A percentile compares a stretch with the other conserved stretches of the same genome.
phyloP scores from a whole-genome alignment of 2,329 filamentous ascomycete genomes.

The Amylocarpus encephaloides region DNA sequence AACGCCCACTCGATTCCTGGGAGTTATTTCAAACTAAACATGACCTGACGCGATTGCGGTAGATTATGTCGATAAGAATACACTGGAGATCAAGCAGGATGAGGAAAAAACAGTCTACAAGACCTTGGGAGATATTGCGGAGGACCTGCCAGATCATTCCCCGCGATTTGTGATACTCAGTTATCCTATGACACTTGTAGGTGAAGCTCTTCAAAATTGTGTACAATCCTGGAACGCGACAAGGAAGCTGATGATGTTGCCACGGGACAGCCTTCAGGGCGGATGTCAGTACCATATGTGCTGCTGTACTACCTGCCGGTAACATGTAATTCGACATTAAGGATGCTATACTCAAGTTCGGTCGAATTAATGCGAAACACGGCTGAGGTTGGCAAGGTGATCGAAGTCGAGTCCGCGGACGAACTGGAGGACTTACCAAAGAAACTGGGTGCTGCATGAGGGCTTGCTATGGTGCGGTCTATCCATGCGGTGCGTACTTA shows the following conservation, averaged over 20 bases:
- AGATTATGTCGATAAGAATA: constrained; percentile 89
- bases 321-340: constrained; percentile 78
- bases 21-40: not conserved
- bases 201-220: constrained; percentile 20
- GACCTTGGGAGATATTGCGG: constrained; percentile 71
- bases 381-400: constrained; percentile 78
- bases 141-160: constrained; percentile 87
- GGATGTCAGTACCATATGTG: constrained; percentile 85
- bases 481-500: no score
- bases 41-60: constrained; percentile 22
- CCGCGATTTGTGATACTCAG: constrained; percentile 86
- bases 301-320: constrained; percentile 91
- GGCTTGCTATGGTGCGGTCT: not conserved
- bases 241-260: no score
- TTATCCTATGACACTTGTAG: constrained; percentile 80
- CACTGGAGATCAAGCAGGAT: constrained; percentile 80
- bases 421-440: constrained; percentile 77
- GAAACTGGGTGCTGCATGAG: constrained; percentile 40
- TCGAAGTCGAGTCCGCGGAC: constrained; percentile 76
- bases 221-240: not conserved
- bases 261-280: constrained; percentile 61
- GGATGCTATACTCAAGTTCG: constrained; percentile 93
- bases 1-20: not conserved
- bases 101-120: constrained; percentile 73
- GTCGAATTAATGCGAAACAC: constrained; percentile 95